Evolutionary conservation across 495 filamentous ascomycete species (phyloP), one percentile per base, ranked within the genome.

Genomic region (Viridothelium virens): DNA sequence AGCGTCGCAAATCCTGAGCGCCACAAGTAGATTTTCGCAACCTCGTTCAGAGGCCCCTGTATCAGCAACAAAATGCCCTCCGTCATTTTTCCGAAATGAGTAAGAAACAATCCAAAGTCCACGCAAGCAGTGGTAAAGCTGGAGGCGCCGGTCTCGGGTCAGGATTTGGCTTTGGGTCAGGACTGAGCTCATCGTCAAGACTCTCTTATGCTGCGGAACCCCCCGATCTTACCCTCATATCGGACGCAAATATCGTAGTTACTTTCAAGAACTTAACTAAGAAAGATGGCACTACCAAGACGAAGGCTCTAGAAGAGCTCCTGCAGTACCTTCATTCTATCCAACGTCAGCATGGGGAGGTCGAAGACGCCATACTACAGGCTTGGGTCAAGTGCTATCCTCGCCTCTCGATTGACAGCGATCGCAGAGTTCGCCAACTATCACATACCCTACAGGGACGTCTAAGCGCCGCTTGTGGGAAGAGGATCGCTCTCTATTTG

Each of bases 371-470:
- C 0, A 78, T 96, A 2, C 76, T 97, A 63, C 87, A 91, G 64
- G 89, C 89, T 70, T 98, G 92, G 92, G 92, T 89, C 53, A 89
- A 87, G 77, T 78, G 93, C 62, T 98, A 93, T 73, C 91, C 94
- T 63, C 86, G 92, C 56, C 80, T 87, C 25, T 92, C 92, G 2
- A 92, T 97, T 73, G 92, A 97, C 72, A 87, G 87, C 66, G 87
- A 90, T 56, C 84, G 90, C n/a, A 84, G 90, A 67, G 92, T 96
- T 18, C 89, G 95, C 65, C 90, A 96, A 70, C 81, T 91, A 39
- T 83, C 94, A 46, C 91, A 96, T 74, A 78, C 74, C 12, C 73
- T 92, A 25, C 91, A 91, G 66, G 87, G 90, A 64, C 81, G 86
- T 53, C 80, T 97, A 50, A 84, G 89, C 59, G 82, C 79, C 18